Evolutionary conservation across 306 rosid species (phyloP).

Genomic region (Lathyrus aphaca): DNA sequence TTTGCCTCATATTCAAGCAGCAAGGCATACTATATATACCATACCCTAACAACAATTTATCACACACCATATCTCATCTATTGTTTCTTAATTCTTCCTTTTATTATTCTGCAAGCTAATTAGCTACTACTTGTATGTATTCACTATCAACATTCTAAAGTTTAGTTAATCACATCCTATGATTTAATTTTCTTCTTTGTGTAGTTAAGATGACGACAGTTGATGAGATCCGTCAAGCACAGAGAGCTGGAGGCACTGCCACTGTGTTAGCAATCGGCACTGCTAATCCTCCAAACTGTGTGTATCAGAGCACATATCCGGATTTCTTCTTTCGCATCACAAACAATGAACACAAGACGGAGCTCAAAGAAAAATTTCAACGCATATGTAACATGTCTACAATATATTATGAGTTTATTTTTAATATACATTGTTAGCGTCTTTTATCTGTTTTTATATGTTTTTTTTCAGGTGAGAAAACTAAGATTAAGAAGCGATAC

Average conservation of each 20-base stretch:
- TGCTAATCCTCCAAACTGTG: constrained; percentile 54
- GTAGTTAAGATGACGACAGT: constrained; percentile 26
- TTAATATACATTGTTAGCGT: background rate
- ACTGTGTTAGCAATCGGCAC: constrained; percentile 63
- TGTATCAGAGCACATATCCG: constrained; percentile 54
- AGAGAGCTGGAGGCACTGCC: constrained; percentile 65
- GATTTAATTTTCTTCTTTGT: too few relatives aligned
- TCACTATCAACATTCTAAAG: too few relatives aligned
- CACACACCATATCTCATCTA: background rate
- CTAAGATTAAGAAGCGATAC: background rate
- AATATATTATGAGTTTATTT: too few relatives aligned
- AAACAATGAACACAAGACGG: background rate
- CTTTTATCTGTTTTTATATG: too few relatives aligned
- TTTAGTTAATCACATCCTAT: too few relatives aligned
- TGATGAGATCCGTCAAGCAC: constrained; percentile 59
- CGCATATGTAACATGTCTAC: constrained; percentile 39
- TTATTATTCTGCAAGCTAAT: background rate
- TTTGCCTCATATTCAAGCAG: background rate
- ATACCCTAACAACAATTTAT: background rate
- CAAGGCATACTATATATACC: background rate
- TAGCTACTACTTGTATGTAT: too few relatives aligned
- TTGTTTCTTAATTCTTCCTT: too few relatives aligned
- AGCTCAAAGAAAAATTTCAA: constrained; percentile 32
- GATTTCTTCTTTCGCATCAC: constrained; percentile 50
- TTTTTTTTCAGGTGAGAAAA: background rate